Base-by-base conservation (phyloP, 345 rosid genomes). In the Gossypium turneri region DNA sequence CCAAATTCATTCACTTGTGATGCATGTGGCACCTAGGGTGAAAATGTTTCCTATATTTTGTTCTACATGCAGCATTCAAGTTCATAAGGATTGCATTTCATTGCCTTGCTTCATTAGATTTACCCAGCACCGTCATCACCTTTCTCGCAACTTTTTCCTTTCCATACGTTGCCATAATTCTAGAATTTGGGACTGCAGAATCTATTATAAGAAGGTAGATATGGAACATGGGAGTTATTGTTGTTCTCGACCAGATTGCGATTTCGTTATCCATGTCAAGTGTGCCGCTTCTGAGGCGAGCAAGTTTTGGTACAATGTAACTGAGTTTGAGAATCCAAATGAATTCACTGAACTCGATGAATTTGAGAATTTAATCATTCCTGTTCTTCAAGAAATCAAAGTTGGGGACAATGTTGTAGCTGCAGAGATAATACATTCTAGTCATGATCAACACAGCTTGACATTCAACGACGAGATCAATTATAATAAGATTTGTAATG, bases 231-330 rank as follows among this genome's bases (percentile, higher is more conserved):
- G 65, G 3, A 25, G 43, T 25, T 60, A 25, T 13, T 60, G 29
- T 15, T 78, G 84, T 17, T 4, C 27, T 2, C 4, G 1, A 20
- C 17, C 9, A 5, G 69, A 63, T 1, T 72, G 77, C 16, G 48
- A 34, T 34, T 34, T 34, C 1, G 38, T 34, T 34, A 34, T 4
- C 38, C 38, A 34, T 34, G 38, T 4, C 2, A 59, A 12, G 17
- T 81, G 84, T 55, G 84, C 75, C 48, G 72, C 52, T 10, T 7
- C 9, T 11, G 0, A 45, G 12, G 44, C 52, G 1, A 3, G 9
- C n/a, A 57, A 53, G 16, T 11, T 48, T 9, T 75, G 66, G 70
- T 71, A 57, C n/a, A 62, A 65, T 2, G 29, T 38, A 56, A 64
- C 62, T n/a, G 68, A 67, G 41, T 1, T 41, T 5, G 74, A 78